Evolutionary conservation across 139 green algal genomes (phyloP), one percentile per base, ranked within the genome.

Genomic region (Penium margaritaceum): DNA sequence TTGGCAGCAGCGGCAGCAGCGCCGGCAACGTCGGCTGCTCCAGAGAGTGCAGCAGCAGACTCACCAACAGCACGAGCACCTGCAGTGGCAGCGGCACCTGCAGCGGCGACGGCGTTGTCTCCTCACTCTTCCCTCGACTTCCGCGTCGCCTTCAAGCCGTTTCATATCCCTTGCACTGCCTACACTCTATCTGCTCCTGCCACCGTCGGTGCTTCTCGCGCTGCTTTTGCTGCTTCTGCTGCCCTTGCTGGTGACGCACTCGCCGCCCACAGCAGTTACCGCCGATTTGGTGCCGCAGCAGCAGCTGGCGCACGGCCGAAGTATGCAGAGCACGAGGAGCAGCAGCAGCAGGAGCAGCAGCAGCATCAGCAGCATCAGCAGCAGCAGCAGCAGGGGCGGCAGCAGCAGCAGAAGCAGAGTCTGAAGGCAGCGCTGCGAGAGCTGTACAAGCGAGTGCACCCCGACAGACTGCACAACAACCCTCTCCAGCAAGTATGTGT

Each of bases 371-470:
- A 21, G 51, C 51, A 60, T 15, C 9, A 7, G 41, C 41, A 12
- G 9, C n/a, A n/a, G n/a, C n/a, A n/a, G n/a, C n/a, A n/a, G n/a
- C n/a, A n/a, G n/a, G n/a, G n/a, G n/a, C n/a, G n/a, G n/a, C 9
- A 51, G 41, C 41, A 51, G 41, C 24, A n/a, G n/a, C 51, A 24
- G 30, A 24, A 60, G 51, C 30, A 24, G 51, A 60, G 24, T 29
- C 30, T 60, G 51, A 60, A 60, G 30, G 51, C 29, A n/a, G 51
- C 51, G 15, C 17, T 60, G 17, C 51, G 51, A 24, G 24, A 60
- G 51, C 51, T 60, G n/a, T 60, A 60, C 51, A 60, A 60, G 51
- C 51, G 51, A 60, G 51, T 60, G 21, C 51, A 60, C 19, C 51
- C 51, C n/a, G 51, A 60, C 14, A 60, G 24, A 1, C 51, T 60